Percentiles rank a stretch among this genome's conserved stretches.
Evolutionary conservation across 2,329 filamentous ascomycete genomes (phyloP).

Genomic region (Dactylella cylindrospora): DNA sequence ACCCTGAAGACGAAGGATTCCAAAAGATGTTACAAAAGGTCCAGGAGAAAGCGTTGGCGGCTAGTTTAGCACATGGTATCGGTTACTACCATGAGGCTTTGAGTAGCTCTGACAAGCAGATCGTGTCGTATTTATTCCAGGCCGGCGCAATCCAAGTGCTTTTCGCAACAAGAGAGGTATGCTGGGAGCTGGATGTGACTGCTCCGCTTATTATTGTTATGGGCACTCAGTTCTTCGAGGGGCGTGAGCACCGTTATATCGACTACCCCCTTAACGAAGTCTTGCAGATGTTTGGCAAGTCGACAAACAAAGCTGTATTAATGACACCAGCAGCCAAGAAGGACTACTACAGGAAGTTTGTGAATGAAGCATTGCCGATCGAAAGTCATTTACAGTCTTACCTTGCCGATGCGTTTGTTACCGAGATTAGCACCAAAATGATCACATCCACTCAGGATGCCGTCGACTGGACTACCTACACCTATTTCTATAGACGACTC

Average conservation of each 20-base stretch:
- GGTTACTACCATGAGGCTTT: conserved; percentile 97
- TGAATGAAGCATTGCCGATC: conserved; percentile 91
- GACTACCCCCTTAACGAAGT: conserved; percentile 94
- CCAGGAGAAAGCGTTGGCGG: conserved; percentile 81
- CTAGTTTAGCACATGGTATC: conserved; percentile 88
- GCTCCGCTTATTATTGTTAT: conserved; percentile 93
- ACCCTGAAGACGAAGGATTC: conserved; percentile 76
- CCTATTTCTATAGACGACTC: conserved; percentile 93
- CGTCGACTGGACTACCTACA: conserved; percentile 97
- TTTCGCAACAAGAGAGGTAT: conserved; percentile 80
- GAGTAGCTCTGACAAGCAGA: conserved; percentile 82
- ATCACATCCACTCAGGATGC: conserved; percentile 95
- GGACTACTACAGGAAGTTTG: conserved; percentile 98
- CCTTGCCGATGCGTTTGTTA: conserved; percentile 92
- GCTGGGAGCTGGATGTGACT: conserved; percentile 87
- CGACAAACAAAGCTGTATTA: conserved; percentile 85
- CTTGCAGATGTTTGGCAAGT: conserved; percentile 96
- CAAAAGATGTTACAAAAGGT: conserved; percentile 70
- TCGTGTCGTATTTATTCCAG: conserved; percentile 87
- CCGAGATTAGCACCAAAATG: conserved; percentile 93
- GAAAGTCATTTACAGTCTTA: conserved; percentile 91
- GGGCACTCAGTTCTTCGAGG: conserved; percentile 97
- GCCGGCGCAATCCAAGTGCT: conserved; percentile 88
- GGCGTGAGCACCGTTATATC: conserved; percentile 92
- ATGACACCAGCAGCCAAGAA: conserved; percentile 95